These are phyloP conservation scores for Hymenoscyphus repandus DNA, from an alignment of 2,329 filamentous ascomycete species.

Conservation along the genomic window DNA sequence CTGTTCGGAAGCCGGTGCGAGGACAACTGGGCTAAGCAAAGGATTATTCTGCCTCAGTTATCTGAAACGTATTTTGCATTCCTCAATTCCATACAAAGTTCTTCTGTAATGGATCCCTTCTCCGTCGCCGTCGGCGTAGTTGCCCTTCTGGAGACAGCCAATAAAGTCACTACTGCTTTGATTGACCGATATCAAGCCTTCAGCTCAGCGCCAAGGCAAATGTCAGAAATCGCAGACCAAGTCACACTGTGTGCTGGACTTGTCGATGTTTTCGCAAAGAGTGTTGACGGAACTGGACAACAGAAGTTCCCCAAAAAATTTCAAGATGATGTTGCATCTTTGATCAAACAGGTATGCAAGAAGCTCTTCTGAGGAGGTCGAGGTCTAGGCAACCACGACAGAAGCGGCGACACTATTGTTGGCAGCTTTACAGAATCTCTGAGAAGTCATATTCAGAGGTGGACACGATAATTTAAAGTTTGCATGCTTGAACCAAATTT, in stretches of 20 bases:
- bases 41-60: no score
- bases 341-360: slow-evolving; percentile 9
- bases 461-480: not conserved
- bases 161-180: slow-evolving; percentile 11
- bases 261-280: slow-evolving; percentile 12
- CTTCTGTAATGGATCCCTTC: slow-evolving; percentile 5
- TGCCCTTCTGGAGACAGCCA: slow-evolving; percentile 9
- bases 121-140: slow-evolving; percentile 10
- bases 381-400: no score
- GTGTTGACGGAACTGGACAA: slow-evolving; percentile 7
- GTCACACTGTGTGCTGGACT: slow-evolving; percentile 9
- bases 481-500: no score
- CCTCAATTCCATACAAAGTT: no score
- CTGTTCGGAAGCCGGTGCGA: no score
- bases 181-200: slow-evolving; percentile 13
- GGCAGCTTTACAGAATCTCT: no score
- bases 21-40: no score
- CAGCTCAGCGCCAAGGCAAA: slow-evolving; percentile 12
- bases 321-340: slow-evolving; percentile 3
- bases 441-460: not conserved
- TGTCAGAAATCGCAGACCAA: slow-evolving; percentile 14
- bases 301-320: slow-evolving; percentile 8
- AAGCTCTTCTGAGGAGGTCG: not conserved
- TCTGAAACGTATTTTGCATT: no score
- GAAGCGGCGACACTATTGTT: no score